Base-by-base conservation (phyloP, 108 stramenopile genomes). In the Nitzschia inconspicua region DNA sequence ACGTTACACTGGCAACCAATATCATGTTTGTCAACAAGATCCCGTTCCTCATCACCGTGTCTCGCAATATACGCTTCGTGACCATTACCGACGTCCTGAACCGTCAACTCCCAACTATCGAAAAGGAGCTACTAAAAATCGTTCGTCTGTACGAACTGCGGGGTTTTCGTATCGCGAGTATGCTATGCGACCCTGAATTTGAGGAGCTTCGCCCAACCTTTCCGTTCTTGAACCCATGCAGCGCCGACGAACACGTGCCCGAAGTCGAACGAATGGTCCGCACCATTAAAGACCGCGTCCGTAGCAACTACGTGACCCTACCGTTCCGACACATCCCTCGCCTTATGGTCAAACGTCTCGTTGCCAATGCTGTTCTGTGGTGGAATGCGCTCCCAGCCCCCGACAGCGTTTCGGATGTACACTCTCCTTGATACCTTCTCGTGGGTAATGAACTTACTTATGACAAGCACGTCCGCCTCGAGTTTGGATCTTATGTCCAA, bases 171-270 rank as follows among this genome's bases (percentile, higher is more conserved):
- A n/a, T n/a, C n/a, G n/a, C n/a, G n/a, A n/a, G n/a, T n/a, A n/a
- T n/a, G n/a, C n/a, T n/a, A n/a, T n/a, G n/a, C n/a, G n/a, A n/a
- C n/a, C n/a, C n/a, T n/a, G n/a, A n/a, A n/a, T n/a, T n/a, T n/a
- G n/a, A n/a, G n/a, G n/a, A n/a, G n/a, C n/a, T n/a, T n/a, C n/a
- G n/a, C n/a, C n/a, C n/a, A n/a, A n/a, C n/a, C n/a, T n/a, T n/a
- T n/a, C n/a, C n/a, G n/a, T n/a, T n/a, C n/a, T n/a, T n/a, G n/a
- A n/a, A n/a, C n/a, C n/a, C n/a, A n/a, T n/a, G n/a, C n/a, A n/a
- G n/a, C n/a, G n/a, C n/a, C n/a, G 65, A 70, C 22, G 78, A 77
- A 29, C 82, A 83, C 47, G 72, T 79, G 2, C 68, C 72, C 19
- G 76, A 61, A 30, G 55, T 79, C 13, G 82, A 83, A 50, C 63